Base-by-base conservation (phyloP, 202 grass and related monocot species). In the Alloteropsis angusta region DNA sequence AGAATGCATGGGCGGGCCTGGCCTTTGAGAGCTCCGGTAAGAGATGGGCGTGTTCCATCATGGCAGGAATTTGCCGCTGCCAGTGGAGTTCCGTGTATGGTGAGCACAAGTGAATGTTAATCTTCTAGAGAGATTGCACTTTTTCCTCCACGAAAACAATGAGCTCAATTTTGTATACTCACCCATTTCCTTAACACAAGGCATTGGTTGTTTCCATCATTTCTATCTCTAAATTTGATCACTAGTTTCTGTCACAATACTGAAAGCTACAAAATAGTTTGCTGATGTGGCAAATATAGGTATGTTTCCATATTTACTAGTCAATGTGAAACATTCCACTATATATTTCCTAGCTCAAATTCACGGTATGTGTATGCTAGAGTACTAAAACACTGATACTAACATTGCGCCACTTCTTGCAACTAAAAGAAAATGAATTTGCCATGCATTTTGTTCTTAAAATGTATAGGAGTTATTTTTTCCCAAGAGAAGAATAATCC, bases 1-100 rank as follows among this genome's bases (percentile, higher is more conserved):
- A 98, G 96, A 87, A 95, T 98, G 82, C 76, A 75, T 44, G 96
- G 96, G 28, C 96, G 96, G 81, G 83, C 92, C 85, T 98, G 96
- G 96, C 96, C 96, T 82, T 60, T 92, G 44, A 88, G 92, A 84
- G 92, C 96, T 63, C 96, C 89, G 8, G 90, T 98, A 43, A 92
- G 59, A 93, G 89, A 75, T 38, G 96, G 96, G 0, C 90, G 56
- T 37, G 90, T 98, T 52, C 96, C 96, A 55, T 88, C 88, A 45
- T 98, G 96, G 96, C 88, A 80, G 41, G 96, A 98, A 77, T 79
- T 95, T 82, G 89, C 81, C 10, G 80, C 57, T 68, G 16, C 0
- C 41, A 19, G 64, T 59, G 65, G 72, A 55, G 91, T 90, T 89
- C 92, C 96, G 41, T 98, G 96, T 64, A 98, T 79, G 83, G 96